Percentiles rank a stretch among this genome's conserved stretches.
Conservation (phyloP, 1,284 basidiomycete genomes). For the Cutaneotrichosporon sp. region DNA sequence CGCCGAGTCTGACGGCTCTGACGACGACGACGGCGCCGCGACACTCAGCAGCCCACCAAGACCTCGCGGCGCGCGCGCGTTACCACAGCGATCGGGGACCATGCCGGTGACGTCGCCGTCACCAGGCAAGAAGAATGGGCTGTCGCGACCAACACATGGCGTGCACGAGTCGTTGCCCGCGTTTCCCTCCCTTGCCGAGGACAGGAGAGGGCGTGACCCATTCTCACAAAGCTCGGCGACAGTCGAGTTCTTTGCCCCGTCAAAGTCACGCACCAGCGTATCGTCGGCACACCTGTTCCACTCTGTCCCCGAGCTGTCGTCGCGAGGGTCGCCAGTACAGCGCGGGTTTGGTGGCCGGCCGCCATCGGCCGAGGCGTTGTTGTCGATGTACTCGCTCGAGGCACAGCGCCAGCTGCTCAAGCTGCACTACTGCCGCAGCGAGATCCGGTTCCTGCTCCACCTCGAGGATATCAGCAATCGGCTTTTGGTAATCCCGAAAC, state of each 20-base stretch:
- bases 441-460: conserved; percentile 82
- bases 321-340: conserved; percentile 49
- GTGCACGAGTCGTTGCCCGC: conserved; percentile 8
- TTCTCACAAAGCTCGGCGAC: conserved; percentile 28
- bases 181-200: background rate
- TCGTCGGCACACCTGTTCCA: conserved; percentile 51
- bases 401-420: conserved; percentile 71
- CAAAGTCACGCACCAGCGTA: background rate
- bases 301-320: conserved; percentile 53
- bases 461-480: conserved; percentile 92
- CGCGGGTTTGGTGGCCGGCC: conserved; percentile 46
- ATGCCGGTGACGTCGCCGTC: conserved; percentile 3
- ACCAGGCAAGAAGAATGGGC: background rate
- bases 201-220: conserved; percentile 26
- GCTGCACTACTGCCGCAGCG: conserved; percentile 84
- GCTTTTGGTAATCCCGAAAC: conserved; percentile 84
- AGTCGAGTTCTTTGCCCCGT: background rate
- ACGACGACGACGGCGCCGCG: conserved; percentile 48
- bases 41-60: background rate
- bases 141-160: background rate
- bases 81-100: conserved; percentile 4
- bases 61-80: conserved; percentile 5
- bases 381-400: conserved; percentile 60
- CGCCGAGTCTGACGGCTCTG: conserved; percentile 38
- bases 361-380: conserved; percentile 45